Evolutionary conservation across 345 rosid species (phyloP).

Genomic region (Capsella bursapastoris): DNA sequence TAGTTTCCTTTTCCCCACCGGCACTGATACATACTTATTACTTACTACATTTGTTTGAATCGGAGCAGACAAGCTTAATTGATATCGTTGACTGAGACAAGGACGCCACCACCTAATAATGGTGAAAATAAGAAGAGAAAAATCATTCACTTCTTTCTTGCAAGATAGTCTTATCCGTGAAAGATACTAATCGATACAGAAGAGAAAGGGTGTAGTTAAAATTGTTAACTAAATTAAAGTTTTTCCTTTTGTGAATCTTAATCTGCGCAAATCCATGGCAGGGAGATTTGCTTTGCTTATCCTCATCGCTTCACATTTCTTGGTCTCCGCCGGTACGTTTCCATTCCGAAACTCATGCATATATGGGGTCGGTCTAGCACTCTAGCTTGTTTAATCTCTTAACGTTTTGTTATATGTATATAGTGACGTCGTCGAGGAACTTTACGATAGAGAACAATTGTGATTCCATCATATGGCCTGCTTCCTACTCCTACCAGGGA

Average conservation of each 20-base stretch:
- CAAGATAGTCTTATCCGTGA: background rate
- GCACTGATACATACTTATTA: background rate
- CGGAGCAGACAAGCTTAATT: background rate
- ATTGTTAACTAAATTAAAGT: background rate
- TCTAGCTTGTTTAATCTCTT: background rate
- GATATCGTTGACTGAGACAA: background rate
- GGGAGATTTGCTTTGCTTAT: background rate
- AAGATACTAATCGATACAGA: background rate
- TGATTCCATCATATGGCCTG: slow-evolving; percentile 63
- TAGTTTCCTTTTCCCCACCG: background rate
- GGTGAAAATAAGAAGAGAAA: background rate
- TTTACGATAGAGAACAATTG: slow-evolving; percentile 61
- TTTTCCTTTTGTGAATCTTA: background rate
- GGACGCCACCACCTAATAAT: background rate
- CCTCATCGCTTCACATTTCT: slow-evolving; percentile 6
- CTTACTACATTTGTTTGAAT: background rate
- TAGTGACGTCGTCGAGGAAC: slow-evolving; percentile 24
- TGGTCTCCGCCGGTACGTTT: slow-evolving; percentile 28
- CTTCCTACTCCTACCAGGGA: slow-evolving; percentile 43
- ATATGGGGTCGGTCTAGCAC: too few species aligned
- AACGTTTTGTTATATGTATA: background rate
- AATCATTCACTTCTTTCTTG: background rate
- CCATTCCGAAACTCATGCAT: background rate
- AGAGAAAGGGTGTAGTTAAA: background rate
- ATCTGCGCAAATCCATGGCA: slow-evolving; percentile 9